Evolutionary conservation across 805 yeast species (phyloP).

Genomic region (Yamadazyma takamatsuzukensis): DNA sequence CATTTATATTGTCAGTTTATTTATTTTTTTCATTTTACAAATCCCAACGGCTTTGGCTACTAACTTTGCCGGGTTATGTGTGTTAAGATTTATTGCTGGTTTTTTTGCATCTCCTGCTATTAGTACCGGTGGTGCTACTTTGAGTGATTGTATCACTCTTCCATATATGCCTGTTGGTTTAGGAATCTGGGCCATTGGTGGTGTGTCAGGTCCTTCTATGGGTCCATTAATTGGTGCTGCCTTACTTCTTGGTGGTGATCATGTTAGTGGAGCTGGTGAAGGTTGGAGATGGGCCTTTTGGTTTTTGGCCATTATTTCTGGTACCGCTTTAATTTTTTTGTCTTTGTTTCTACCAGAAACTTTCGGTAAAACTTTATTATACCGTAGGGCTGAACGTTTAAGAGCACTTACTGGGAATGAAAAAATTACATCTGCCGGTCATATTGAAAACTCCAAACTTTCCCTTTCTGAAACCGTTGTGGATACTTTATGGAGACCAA

Average conservation of each 20-base stretch:
- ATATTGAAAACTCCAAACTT: slow-evolving; percentile 23
- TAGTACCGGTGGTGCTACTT: slow-evolving; percentile 56
- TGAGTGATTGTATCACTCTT: slow-evolving; percentile 45
- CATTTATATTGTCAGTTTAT: slow-evolving; percentile 46
- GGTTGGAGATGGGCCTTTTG: slow-evolving; percentile 43
- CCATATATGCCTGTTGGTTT: slow-evolving; percentile 45
- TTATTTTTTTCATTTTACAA: slow-evolving; percentile 50
- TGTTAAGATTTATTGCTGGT: slow-evolving; percentile 53
- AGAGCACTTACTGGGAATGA: slow-evolving; percentile 46
- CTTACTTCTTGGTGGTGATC: slow-evolving; percentile 30
- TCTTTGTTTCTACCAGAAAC: slow-evolving; percentile 48
- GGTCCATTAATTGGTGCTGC: slow-evolving; percentile 58
- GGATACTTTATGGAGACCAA: slow-evolving; percentile 47
- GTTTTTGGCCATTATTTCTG: slow-evolving; percentile 36
- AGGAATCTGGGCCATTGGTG: slow-evolving; percentile 51
- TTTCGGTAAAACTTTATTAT: slow-evolving; percentile 39
- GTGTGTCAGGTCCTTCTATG: slow-evolving; percentile 51
- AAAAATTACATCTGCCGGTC: slow-evolving; percentile 41
- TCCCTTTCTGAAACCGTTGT: slow-evolving; percentile 15
- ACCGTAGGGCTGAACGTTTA: slow-evolving; percentile 46
- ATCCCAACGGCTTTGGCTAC: slow-evolving; percentile 53
- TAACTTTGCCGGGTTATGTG: slow-evolving; percentile 49
- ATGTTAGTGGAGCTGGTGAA: no score
- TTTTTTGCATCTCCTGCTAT: slow-evolving; percentile 55
- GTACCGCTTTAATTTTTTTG: slow-evolving; percentile 18